Conservation (phyloP, 129 eudicot species). For the Mikania micrantha region DNA sequence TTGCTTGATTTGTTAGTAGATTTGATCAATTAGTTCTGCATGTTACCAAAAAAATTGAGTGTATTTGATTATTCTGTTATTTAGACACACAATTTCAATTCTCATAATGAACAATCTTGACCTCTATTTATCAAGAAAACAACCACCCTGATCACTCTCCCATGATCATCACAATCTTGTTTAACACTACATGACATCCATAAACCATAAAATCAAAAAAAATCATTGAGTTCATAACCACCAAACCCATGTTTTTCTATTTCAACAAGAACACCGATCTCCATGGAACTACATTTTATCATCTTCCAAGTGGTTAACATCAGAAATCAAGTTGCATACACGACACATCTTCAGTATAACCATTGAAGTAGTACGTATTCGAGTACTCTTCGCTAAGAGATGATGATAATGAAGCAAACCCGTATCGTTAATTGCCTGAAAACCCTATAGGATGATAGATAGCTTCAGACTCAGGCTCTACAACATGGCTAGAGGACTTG, state of each 20-base stretch:
- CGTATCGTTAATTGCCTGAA: too few species aligned
- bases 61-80: neutral
- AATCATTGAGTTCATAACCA: neutral
- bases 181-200: neutral
- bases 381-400: too few species aligned
- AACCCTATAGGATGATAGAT: too few species aligned
- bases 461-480: too few species aligned
- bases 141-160: neutral
- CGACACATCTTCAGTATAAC: conserved; percentile 8
- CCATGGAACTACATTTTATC: neutral
- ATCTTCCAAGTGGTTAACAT: conserved; percentile 7
- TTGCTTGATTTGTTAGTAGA: too few species aligned
- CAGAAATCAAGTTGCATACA: neutral
- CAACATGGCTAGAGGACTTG: too few species aligned
- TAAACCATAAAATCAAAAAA: conserved; percentile 13
- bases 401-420: too few species aligned
- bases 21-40: too few species aligned
- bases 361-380: conserved; percentile 13
- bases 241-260: conserved; percentile 1
- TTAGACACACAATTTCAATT: neutral
- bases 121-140: neutral
- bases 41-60: too few species aligned
- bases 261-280: neutral
- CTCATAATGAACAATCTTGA: neutral
- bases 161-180: neutral